phyloP scores from a whole-genome alignment of 2,329 filamentous ascomycete genomes.

The Sclerotiophoma versabilis region DNA sequence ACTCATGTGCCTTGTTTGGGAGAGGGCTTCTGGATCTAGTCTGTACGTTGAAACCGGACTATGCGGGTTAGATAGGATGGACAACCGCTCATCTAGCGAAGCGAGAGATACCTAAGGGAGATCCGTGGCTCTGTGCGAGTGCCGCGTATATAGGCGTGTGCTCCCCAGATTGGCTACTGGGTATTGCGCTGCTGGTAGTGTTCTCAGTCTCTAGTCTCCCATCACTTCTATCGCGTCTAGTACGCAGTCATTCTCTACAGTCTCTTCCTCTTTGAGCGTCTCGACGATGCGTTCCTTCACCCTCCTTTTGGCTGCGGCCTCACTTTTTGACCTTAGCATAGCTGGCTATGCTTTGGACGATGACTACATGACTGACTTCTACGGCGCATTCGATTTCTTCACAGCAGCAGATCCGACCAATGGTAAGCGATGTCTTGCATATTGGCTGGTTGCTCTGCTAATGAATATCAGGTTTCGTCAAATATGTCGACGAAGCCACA shows the following conservation, averaged over 20 bases:
- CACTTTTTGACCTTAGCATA: constrained; percentile 44
- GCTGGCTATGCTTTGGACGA: constrained; percentile 52
- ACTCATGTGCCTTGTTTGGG: constrained; percentile 23
- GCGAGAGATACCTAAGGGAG: constrained; percentile 1
- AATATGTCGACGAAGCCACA: constrained; percentile 50
- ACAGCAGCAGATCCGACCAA: constrained; percentile 54
- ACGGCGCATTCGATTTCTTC: constrained; percentile 55
- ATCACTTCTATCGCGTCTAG: constrained; percentile 41
- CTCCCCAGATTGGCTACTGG: constrained; percentile 17
- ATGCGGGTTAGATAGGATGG: constrained; percentile 14
- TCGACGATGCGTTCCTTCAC: constrained; percentile 46
- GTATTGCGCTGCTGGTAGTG: constrained; percentile 28
- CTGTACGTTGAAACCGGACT: constrained; percentile 25
- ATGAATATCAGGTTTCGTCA: constrained; percentile 43
- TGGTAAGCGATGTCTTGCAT: constrained; percentile 30
- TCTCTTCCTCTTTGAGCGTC: constrained; percentile 28
- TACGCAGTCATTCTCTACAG: constrained; percentile 36
- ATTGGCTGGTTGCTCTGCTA: neutral
- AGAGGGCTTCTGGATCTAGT: constrained; percentile 27
- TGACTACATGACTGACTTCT: constrained; percentile 54
- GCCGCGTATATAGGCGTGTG: constrained; percentile 16
- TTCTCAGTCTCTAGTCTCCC: constrained; percentile 26
- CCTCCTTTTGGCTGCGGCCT: constrained; percentile 44
- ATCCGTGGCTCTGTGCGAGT: neutral
- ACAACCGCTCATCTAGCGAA: constrained; percentile 7